Evolutionary conservation across 805 yeast species (phyloP).

Genomic region (Metschnikowia gruessii): DNA sequence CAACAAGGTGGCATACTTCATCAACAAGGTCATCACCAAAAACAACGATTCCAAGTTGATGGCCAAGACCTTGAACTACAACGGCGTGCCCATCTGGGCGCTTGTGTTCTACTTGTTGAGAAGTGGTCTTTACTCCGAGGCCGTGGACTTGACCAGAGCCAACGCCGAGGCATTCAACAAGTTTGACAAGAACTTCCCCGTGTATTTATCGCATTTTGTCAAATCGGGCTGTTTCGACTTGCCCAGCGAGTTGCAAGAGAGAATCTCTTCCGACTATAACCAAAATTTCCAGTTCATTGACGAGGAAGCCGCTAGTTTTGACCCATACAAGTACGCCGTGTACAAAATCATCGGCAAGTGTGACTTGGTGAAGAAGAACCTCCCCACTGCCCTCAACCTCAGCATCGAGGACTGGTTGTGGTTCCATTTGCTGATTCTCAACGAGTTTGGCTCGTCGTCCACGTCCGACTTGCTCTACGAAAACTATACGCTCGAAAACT

Average conservation of each 20-base stretch:
- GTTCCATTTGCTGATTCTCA: conserved; percentile 79
- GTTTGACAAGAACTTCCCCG: conserved; percentile 79
- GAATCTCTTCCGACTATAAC: conserved; percentile 76
- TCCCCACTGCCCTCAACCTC: conserved; percentile 64
- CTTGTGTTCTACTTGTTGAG: conserved; percentile 78
- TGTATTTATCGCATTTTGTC: conserved; percentile 66
- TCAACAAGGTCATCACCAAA: conserved; percentile 35
- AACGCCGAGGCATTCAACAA: conserved; percentile 75
- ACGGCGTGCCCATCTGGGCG: conserved; percentile 95
- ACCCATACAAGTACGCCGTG: conserved; percentile 87
- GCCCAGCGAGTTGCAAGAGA: conserved; percentile 63
- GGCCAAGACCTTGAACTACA: conserved; percentile 47
- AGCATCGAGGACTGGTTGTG: conserved; percentile 96
- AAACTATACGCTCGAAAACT: conserved; percentile 65
- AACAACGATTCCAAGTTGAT: conserved; percentile 27
- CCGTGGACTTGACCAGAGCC: conserved; percentile 61
- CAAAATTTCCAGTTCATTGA: conserved; percentile 68
- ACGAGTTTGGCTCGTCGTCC: conserved; percentile 41
- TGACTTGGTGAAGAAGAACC: conserved; percentile 59
- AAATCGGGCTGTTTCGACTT: conserved; percentile 53
- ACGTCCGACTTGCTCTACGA: conserved; percentile 54
- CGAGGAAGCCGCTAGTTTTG: conserved; percentile 53
- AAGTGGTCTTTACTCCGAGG: conserved; percentile 79
- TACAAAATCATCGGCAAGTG: conserved; percentile 94
- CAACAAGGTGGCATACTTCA: conserved; percentile 66